Base-by-base conservation (phyloP, 495 filamentous ascomycete species). In the Hypoxylon subgilvum region DNA sequence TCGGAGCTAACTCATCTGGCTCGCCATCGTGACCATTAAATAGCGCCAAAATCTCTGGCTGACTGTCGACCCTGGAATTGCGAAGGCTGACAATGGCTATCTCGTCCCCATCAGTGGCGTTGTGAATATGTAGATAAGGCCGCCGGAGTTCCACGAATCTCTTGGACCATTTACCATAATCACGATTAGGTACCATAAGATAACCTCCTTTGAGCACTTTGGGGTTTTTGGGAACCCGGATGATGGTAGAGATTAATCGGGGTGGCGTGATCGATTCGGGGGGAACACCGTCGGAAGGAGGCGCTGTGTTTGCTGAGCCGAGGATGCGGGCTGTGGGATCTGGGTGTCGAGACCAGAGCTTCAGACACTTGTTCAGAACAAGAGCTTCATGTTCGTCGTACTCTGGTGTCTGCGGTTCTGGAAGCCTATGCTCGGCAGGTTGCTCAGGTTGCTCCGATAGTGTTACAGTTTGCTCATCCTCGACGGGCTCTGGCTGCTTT, bases 71-170 rank as follows among this genome's bases (percentile, higher is more conserved):
- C 23, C 93, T 80, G 6, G 88, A 82, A 69, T 94, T 91, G 36
- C 86, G 81, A 31, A 98, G 80, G 63, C 91, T 92, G 60, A 97
- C 91, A 14, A 92, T 86, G 36, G 86, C 88, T 42, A 96, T 81
- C 70, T 97, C 94, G 63, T 97, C 93, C 12, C 92, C 92, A 12
- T 92, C 88, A 1, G 85, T 85, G 1, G 88, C 85, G 21, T 82
- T 85, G 72, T 97, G 87, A 34, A 97, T 82, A 66, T 97, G 91
- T 52, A 99, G 78, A 66, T 97, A 99, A 4, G 95, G 95, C 32
- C 88, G 84, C 18, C 94, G 86, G 22, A 99, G 84, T 67, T 99
- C 95, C 40, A 96, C 90, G 67, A 92, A 96, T 34, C 93, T 88
- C 57, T 91, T 90, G 4, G 88, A 78, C 94, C 94, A 99, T 52